Conservation (phyloP, 2,329 filamentous ascomycete species). For the Claviceps purpurea region DNA sequence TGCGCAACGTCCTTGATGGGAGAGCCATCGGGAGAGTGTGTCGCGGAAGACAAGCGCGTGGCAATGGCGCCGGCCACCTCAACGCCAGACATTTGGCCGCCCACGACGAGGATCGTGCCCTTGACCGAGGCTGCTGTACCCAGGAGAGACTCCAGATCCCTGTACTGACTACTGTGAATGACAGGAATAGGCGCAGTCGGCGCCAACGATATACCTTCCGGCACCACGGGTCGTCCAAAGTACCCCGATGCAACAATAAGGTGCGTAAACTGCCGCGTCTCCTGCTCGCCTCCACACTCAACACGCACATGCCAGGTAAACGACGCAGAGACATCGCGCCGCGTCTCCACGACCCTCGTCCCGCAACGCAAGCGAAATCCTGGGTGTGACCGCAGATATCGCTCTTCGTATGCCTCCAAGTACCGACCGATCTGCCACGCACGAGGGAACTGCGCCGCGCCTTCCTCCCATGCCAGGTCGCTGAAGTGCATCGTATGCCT, state of each 20-base stretch:
- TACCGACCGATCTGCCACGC: slow-evolving; percentile 69
- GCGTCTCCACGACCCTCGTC: slow-evolving; percentile 29
- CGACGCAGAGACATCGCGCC: slow-evolving; percentile 15
- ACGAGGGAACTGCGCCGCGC: slow-evolving; percentile 52
- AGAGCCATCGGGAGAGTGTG: slow-evolving; percentile 35
- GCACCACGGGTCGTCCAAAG: slow-evolving; percentile 49
- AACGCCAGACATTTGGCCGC: slow-evolving; percentile 71
- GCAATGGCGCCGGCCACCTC: slow-evolving; percentile 65
- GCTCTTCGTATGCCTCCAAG: slow-evolving; percentile 47
- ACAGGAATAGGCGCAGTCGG: slow-evolving; percentile 29
- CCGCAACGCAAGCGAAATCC: slow-evolving; percentile 35
- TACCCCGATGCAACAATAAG: slow-evolving; percentile 64
- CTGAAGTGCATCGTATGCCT: slow-evolving; percentile 61
- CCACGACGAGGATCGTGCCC: slow-evolving; percentile 58
- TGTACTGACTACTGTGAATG: slow-evolving; percentile 56
- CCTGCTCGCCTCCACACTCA: slow-evolving; percentile 20
- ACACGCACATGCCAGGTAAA: slow-evolving; percentile 29
- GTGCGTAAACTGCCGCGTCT: slow-evolving; percentile 50
- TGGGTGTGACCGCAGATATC: slow-evolving; percentile 34
- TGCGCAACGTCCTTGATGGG: slow-evolving; percentile 28
- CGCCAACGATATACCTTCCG: slow-evolving; percentile 25
- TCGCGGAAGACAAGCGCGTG: slow-evolving; percentile 52
- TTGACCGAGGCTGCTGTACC: slow-evolving; percentile 22
- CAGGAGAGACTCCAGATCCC: slow-evolving; percentile 38
- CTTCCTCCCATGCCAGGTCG: slow-evolving; percentile 56